A percentile compares a stretch with the other conserved stretches of the same genome.
These are phyloP conservation scores for Russula lepida DNA, from an alignment of 768 basidiomycete species.

Conservation along the genomic window DNA sequence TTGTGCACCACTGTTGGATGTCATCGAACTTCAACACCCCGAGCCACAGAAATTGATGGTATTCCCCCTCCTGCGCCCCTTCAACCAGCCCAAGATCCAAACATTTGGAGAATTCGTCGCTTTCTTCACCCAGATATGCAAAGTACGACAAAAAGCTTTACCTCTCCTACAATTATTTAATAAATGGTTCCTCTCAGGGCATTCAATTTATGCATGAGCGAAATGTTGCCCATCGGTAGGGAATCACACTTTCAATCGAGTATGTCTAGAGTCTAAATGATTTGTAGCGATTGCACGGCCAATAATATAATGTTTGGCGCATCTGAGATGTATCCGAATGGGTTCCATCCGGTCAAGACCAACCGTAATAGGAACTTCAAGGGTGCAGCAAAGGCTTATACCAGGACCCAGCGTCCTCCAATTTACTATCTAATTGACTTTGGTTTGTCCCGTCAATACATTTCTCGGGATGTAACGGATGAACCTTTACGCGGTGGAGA, in stretches of 20 bases:
- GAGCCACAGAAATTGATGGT: constrained; percentile 25
- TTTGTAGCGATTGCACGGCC: constrained; percentile 13
- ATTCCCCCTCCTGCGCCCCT: constrained; percentile 28
- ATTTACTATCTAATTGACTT: constrained; percentile 27
- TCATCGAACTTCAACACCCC: constrained; percentile 15
- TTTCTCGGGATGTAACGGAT: constrained; percentile 25
- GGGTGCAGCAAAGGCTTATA: constrained; percentile 20
- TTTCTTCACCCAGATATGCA: constrained; percentile 30
- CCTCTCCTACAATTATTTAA: background rate
- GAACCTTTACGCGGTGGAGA: constrained; percentile 35
- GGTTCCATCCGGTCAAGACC: constrained; percentile 25
- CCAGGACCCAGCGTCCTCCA: constrained; percentile 24
- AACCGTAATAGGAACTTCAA: constrained; percentile 22
- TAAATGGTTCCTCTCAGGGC: constrained; percentile 16
- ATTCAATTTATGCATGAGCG: constrained; percentile 24
- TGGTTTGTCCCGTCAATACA: constrained; percentile 24
- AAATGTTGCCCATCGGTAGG: constrained; percentile 27
- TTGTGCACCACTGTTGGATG: constrained; percentile 23
- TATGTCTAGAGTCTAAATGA: background rate
- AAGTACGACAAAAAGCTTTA: constrained; percentile 22
- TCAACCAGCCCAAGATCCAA: constrained; percentile 27
- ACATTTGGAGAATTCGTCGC: constrained; percentile 32
- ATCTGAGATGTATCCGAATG: constrained; percentile 22
- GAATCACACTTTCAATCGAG: constrained; percentile 6
- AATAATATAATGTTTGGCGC: constrained; percentile 27